These are phyloP conservation scores for Striga asiatica DNA, from an alignment of 257 asterid genomes.

Conservation along the genomic window DNA sequence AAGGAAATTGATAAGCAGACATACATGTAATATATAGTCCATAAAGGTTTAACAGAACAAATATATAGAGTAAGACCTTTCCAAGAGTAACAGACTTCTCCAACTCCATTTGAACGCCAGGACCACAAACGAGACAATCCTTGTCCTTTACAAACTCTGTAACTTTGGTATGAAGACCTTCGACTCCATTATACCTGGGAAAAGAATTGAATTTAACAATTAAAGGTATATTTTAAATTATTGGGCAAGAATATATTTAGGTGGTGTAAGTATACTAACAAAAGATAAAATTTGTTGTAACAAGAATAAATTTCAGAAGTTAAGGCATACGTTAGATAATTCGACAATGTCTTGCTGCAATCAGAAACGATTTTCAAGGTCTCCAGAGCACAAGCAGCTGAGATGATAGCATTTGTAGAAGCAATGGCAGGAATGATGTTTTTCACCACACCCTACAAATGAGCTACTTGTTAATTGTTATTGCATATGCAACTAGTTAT, in stretches of 20 bases:
- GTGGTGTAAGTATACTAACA: neutral
- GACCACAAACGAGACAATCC: slow-evolving; percentile 94
- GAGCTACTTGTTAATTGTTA: neutral
- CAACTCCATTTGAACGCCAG: slow-evolving; percentile 88
- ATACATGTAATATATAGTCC: neutral
- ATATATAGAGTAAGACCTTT: slow-evolving; percentile 40
- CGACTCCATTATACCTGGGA: slow-evolving; percentile 84
- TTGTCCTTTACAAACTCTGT: slow-evolving; percentile 76
- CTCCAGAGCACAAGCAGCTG: slow-evolving; percentile 96
- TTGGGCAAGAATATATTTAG: too few relatives aligned
- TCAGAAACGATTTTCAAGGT: slow-evolving; percentile 92
- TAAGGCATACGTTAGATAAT: slow-evolving; percentile 67
- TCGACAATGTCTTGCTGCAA: slow-evolving; percentile 78
- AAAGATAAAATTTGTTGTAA: neutral
- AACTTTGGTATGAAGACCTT: slow-evolving; percentile 87
- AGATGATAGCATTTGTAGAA: slow-evolving; percentile 91
- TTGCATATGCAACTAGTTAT: slow-evolving; percentile 1
- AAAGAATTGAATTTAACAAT: slow-evolving; percentile 4
- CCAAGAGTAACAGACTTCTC: slow-evolving; percentile 61
- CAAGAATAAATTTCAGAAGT: neutral
- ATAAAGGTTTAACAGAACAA: neutral
- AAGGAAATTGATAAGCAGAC: neutral
- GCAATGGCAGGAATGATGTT: slow-evolving; percentile 98
- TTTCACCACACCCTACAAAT: slow-evolving; percentile 89
- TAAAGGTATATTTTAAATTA: too few relatives aligned